Evolutionary conservation across 306 rosid genomes (phyloP), one percentile per base, ranked within the genome.

Genomic region (Inga oerstediana): DNA sequence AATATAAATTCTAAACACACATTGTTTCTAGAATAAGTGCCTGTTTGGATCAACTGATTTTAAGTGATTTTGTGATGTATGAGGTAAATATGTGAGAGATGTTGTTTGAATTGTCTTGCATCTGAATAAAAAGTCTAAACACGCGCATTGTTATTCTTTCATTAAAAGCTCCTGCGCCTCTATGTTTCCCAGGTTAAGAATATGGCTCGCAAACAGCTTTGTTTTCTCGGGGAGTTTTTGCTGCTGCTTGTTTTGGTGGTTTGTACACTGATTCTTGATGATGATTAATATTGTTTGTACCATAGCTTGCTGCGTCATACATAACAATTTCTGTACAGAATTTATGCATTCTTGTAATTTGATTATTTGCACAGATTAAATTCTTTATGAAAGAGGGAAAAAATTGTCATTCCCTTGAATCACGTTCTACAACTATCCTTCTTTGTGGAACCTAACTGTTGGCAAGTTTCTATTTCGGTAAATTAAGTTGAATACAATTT

Each of bases 181-280:
- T 15, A 1, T 69, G 32, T 85, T 86, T 86, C 37, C 88, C 89
- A 90, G 94, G 89, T 85, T 76, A 66, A 80, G 85, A 82, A 44
- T 76, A 72, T 74, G 64, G 58, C 17, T 68, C 48, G 34, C 80
- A 34, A 37, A 76, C 75, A 58, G 72, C 54, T 51, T 80, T 22
- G 67, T 49, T 46, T 54, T 58, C 30, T 59, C 81, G 48, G 46
- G 77, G 81, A 83, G 54, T 16, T 77, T 39, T 75, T 9, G 43
- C 35, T 74, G 59, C 59, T 45, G 35, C 4, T 68, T 78, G 45
- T 39, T 72, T 81, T 61, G 59, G 79, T 82, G 86, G 16, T 73
- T 61, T 78, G 79, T 70, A n/a, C 68, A 73, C 6, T 79, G 77
- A 84, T 79, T 77, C 62, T 82, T 79, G 24, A 67, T 79, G 14